These are phyloP conservation scores for Talaromyces atroroseus DNA, from an alignment of 2,329 filamentous ascomycete genomes.

Conservation along the genomic window DNA sequence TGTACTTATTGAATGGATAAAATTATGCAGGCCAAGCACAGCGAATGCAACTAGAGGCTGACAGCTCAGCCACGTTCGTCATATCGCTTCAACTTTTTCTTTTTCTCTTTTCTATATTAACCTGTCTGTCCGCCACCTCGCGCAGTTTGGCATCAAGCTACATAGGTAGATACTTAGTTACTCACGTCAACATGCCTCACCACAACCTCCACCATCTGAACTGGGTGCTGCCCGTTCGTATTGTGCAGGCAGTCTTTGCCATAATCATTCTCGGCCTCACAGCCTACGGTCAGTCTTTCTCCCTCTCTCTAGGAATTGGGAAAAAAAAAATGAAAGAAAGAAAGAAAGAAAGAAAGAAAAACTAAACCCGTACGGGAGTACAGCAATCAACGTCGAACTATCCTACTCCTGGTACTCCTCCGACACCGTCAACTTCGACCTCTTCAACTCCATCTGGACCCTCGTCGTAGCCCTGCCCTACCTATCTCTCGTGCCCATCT, in stretches of 20 bases:
- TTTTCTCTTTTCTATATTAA: not conserved
- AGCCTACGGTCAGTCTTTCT: constrained; percentile 55
- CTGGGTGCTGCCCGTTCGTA: constrained; percentile 51
- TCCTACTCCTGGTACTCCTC: constrained; percentile 45
- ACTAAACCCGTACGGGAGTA: not conserved
- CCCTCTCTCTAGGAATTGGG: not conserved
- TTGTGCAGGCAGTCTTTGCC: constrained; percentile 61
- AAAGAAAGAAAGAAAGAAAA: no score
- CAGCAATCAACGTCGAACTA: constrained; percentile 53
- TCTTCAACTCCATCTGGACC: constrained; percentile 76
- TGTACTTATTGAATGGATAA: not conserved
- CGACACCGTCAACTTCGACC: constrained; percentile 64
- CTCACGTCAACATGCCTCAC: not conserved
- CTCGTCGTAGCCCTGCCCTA: constrained; percentile 63
- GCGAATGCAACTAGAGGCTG: not conserved
- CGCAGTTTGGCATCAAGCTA: not conserved
- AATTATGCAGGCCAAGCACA: not conserved
- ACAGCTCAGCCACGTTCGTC: constrained; percentile 7
- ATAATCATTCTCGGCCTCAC: constrained; percentile 71
- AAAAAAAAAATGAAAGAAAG: no score
- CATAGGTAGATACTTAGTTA: not conserved
- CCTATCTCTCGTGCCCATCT: constrained; percentile 61
- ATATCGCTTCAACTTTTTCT: not conserved
- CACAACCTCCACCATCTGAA: constrained; percentile 12
- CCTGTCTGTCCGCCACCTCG: not conserved